phyloP scores from a whole-genome alignment of 2,329 filamentous ascomycete species.

The Apiospora sp. region DNA sequence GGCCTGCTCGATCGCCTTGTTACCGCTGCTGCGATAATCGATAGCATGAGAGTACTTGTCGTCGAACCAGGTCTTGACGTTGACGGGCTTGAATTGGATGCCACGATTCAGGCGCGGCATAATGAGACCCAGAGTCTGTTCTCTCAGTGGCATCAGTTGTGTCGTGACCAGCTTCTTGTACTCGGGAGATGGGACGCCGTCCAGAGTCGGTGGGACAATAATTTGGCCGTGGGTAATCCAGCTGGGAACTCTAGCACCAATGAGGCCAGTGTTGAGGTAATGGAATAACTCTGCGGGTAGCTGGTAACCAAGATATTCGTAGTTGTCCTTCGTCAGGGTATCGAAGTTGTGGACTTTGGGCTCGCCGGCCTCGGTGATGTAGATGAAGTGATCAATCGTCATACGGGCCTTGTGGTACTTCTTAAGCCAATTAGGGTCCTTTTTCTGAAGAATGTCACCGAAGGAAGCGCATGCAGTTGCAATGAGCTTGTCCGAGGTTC shows the following conservation, averaged over 20 bases:
- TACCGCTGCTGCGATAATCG: constrained; percentile 62
- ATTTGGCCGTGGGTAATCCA: constrained; percentile 85
- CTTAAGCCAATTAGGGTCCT: constrained; percentile 80
- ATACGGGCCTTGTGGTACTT: constrained; percentile 87
- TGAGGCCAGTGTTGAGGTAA: constrained; percentile 84
- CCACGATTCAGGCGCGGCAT: constrained; percentile 83
- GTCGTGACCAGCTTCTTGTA: constrained; percentile 82
- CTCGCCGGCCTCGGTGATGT: constrained; percentile 79
- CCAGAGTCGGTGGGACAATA: constrained; percentile 81
- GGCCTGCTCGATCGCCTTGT: constrained; percentile 55
- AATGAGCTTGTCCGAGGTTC: constrained; percentile 73
- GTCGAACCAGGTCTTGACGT: constrained; percentile 86
- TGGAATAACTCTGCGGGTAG: constrained; percentile 90
- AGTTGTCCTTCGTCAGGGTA: constrained; percentile 80
- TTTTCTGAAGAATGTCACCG: constrained; percentile 77
- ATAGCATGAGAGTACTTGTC: constrained; percentile 72
- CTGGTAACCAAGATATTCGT: constrained; percentile 89
- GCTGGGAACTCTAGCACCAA: constrained; percentile 80
- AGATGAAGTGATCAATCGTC: constrained; percentile 86
- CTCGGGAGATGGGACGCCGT: constrained; percentile 79
- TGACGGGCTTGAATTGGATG: constrained; percentile 81
- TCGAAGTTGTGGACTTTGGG: constrained; percentile 78
- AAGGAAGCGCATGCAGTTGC: constrained; percentile 78
- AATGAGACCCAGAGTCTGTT: constrained; percentile 79
- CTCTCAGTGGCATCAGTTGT: constrained; percentile 77